phyloP scores from a whole-genome alignment of 2,329 filamentous ascomycete genomes.

The Botrytis byssoidea region DNA sequence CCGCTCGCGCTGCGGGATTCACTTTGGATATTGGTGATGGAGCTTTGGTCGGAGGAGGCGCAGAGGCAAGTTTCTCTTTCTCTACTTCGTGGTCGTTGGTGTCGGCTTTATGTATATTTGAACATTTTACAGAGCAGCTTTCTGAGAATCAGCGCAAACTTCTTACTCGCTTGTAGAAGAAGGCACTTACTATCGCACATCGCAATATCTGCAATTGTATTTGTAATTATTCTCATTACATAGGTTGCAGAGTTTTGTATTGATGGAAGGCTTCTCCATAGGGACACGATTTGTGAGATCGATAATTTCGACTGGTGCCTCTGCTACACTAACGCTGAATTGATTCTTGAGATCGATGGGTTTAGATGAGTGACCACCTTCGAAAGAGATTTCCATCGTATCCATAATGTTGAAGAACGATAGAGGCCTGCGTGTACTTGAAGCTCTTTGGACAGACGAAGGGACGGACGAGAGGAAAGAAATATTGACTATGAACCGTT shows the following conservation, averaged over 20 bases:
- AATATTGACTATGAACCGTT: not conserved
- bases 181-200: slow-evolving; percentile 54
- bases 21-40: slow-evolving; percentile 7
- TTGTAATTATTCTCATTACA: slow-evolving; percentile 53
- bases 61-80: not conserved
- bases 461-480: not conserved
- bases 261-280: not conserved
- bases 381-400: not conserved
- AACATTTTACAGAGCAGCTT: slow-evolving; percentile 61
- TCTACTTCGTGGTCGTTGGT: slow-evolving; percentile 9
- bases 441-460: not conserved
- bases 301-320: not conserved
- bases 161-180: too few relatives aligned
- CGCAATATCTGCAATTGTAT: slow-evolving; percentile 63
- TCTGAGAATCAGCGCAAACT: not conserved
- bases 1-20: slow-evolving; percentile 18
- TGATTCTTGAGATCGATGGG: not conserved
- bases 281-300: not conserved
- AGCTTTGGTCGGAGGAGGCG: slow-evolving; percentile 26
- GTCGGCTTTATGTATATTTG: slow-evolving; percentile 48
- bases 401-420: not conserved
- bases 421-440: not conserved
- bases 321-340: not conserved
- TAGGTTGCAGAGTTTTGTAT: slow-evolving; percentile 49
- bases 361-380: not conserved